Base-by-base conservation (phyloP, 2,329 filamentous ascomycete genomes). In the Paraconiothyrium sp. region DNA sequence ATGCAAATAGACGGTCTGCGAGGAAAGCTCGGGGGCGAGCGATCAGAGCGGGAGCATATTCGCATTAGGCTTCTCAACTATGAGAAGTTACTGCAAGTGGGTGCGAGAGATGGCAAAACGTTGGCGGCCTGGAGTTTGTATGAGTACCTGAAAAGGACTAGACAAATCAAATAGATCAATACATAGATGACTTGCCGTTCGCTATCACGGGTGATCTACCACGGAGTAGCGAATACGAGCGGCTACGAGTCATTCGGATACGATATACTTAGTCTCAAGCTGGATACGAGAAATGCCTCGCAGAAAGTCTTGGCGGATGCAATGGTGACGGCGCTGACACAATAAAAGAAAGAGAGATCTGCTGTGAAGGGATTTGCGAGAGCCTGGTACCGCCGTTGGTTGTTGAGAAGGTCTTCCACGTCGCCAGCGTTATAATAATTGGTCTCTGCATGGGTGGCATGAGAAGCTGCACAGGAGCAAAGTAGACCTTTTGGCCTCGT, bases 101-200 rank as follows among this genome's bases (percentile, higher is more conserved):
- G 82, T 1, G 72, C 79, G 46, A 76, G 84, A 47, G 85, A 87
- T 76, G 84, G 80, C n/a, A 87, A 87, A 75, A 82, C 83, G 0
- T 69, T 87, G 60, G 82, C 83, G 37, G 84, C 84, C 5, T 83
- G 81, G 82, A 84, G 84, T 8, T 16, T 90, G 20, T 90, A 85
- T 81, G 84, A 88, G 66, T 85, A 84, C 0, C 65, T 89, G 57
- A 81, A 80, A 54, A 76, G 82, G 30, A 84, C 85, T 57, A 80
- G 81, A 24, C 81, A 77, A 70, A 24, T 84, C 27, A 37, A 57
- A 22, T 44, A 54, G 34, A 27, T 30, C 27, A 20, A 20, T 41
- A n/a, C 4, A n/a, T 41, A n/a, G 16, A n/a, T 20, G 16, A 16
- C 16, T 6, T 41, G 16, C 1, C 16, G 16, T n/a, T 41, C 7